phyloP scores from a whole-genome alignment of 768 basidiomycete species.

The Suillus clintonianus region DNA sequence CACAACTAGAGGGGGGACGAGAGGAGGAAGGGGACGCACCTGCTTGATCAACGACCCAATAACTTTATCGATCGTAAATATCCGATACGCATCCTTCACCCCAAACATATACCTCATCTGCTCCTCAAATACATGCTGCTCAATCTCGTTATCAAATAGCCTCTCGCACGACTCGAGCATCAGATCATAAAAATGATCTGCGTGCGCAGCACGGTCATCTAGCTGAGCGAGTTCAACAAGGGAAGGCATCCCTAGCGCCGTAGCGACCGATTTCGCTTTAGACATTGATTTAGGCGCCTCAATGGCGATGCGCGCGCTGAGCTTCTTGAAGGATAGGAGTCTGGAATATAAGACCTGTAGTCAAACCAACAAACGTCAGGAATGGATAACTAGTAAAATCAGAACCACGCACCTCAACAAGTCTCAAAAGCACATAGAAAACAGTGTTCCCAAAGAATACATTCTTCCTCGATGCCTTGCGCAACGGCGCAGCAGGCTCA shows the following conservation, averaged over 20 bases:
- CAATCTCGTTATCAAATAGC: constrained; percentile 90
- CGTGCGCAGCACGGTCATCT: constrained; percentile 42
- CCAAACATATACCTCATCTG: constrained; percentile 87
- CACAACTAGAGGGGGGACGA: too few species aligned
- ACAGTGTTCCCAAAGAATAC: constrained; percentile 89
- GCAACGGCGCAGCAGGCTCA: constrained; percentile 22
- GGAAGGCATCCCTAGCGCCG: constrained; percentile 31
- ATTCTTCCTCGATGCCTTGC: constrained; percentile 43
- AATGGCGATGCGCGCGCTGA: constrained; percentile 50
- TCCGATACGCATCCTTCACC: constrained; percentile 78
- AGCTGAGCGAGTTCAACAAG: constrained; percentile 27
- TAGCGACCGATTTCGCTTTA: constrained; percentile 16
- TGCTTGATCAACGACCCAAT: constrained; percentile 89
- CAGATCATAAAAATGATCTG: constrained; percentile 77
- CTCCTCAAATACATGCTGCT: constrained; percentile 87
- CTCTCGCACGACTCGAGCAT: constrained; percentile 86
- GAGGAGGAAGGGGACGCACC: constrained; percentile 50
- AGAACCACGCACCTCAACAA: constrained; percentile 72
- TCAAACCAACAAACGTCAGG: constrained; percentile 5
- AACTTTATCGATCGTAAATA: constrained; percentile 94
- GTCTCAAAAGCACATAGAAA: constrained; percentile 82
- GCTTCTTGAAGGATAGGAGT: constrained; percentile 75
- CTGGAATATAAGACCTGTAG: constrained; percentile 80
- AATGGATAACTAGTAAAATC: neutral
- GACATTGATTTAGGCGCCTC: constrained; percentile 12